Conservation (phyloP, 306 rosid genomes). For the Phaseolus lunatus region DNA sequence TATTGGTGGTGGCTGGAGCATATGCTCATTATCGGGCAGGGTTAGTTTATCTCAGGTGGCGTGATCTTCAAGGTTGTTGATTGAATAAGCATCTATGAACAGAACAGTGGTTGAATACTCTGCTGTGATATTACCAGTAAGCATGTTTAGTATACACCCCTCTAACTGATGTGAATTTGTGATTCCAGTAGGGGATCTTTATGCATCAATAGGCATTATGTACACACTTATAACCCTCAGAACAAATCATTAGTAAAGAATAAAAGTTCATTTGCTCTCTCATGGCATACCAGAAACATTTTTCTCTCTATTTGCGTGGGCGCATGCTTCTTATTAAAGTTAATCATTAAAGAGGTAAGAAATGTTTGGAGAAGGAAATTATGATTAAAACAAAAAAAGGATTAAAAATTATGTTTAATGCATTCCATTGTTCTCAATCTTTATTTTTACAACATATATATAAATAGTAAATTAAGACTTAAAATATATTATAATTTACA, state of each 20-base stretch:
- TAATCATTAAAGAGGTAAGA: no score
- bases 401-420: no score
- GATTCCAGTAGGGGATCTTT: conserved; percentile 30
- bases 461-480: no score
- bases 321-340: not conserved
- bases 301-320: not conserved
- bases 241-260: not conserved
- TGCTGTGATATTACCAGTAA: conserved; percentile 6
- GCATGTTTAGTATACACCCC: conserved; percentile 29
- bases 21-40: conserved; percentile 91
- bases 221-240: conserved; percentile 19
- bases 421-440: no score
- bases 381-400: no score
- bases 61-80: conserved; percentile 87
- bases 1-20: conserved; percentile 93
- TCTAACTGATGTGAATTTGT: conserved; percentile 38
- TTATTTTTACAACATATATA: no score
- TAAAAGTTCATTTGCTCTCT: conserved; percentile 30
- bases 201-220: conserved; percentile 26
- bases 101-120: conserved; percentile 23
- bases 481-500: no score
- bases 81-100: conserved; percentile 24
- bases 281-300: not conserved
- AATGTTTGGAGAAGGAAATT: no score
- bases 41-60: conserved; percentile 93